These are phyloP conservation scores for Fusarium sp. DNA, from an alignment of 2,329 filamentous ascomycete species.

Conservation along the genomic window DNA sequence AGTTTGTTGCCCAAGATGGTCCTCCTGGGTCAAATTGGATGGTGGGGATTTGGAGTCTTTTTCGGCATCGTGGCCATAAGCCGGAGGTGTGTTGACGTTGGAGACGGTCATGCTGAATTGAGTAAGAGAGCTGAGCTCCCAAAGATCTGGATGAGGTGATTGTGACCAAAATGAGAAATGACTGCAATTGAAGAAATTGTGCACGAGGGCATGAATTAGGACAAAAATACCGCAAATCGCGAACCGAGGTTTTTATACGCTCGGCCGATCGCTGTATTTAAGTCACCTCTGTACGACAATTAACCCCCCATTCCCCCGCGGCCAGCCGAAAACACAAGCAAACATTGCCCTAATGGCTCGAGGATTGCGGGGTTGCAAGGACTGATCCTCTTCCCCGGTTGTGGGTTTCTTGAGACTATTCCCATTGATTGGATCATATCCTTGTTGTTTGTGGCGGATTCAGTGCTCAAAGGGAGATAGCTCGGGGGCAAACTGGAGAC, in stretches of 20 bases:
- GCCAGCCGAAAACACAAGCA: too few species aligned
- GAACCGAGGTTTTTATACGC: constrained; percentile 14
- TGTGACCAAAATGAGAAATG: not conserved
- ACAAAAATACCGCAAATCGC: constrained; percentile 27
- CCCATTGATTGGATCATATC: constrained; percentile 19
- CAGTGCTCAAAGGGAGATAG: constrained; percentile 18
- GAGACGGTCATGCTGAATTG: constrained; percentile 43
- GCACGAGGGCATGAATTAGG: not conserved
- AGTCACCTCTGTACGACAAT: constrained; percentile 1
- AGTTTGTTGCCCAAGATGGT: constrained; percentile 12
- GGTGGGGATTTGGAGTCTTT: constrained; percentile 36
- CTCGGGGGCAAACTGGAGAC: constrained; percentile 4
- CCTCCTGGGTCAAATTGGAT: not conserved
- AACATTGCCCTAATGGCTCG: constrained; percentile 5
- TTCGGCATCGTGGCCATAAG: constrained; percentile 41
- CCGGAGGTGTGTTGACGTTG: constrained; percentile 42
- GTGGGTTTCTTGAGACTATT: not conserved
- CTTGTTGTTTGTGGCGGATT: constrained; percentile 13
- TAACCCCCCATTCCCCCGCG: constrained; percentile 9
- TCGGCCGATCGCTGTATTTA: not conserved
- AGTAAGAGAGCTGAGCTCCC: not conserved
- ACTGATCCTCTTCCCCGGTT: not conserved
- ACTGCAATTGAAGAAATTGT: not conserved
- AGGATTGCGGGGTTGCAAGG: constrained; percentile 7
- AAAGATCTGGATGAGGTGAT: not conserved